Conservation (phyloP, 495 filamentous ascomycete species). For the Usnea hakonensis region DNA sequence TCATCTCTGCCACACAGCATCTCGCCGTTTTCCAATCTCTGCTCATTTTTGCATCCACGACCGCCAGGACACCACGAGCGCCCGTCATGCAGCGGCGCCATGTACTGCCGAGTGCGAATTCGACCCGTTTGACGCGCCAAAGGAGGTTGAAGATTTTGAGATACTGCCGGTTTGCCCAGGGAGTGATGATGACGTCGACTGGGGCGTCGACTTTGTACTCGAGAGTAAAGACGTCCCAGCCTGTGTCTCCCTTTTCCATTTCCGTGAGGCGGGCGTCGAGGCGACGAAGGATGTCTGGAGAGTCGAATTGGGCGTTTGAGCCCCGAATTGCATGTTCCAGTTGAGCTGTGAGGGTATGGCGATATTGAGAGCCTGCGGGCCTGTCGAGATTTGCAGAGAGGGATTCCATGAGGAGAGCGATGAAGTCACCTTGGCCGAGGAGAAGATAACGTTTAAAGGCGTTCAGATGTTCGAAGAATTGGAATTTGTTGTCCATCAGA, state of each 20-base stretch:
- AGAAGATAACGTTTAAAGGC: slow-evolving; percentile 94
- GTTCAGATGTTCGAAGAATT: slow-evolving; percentile 82
- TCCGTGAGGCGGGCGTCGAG: slow-evolving; percentile 96
- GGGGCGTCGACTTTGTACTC: slow-evolving; percentile 98
- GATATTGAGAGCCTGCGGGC: slow-evolving; percentile 89
- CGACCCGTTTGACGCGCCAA: slow-evolving; percentile 96
- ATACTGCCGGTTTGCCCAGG: slow-evolving; percentile 90
- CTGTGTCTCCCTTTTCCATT: slow-evolving; percentile 90
- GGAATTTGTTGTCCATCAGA: slow-evolving; percentile 90
- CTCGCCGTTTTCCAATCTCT: slow-evolving; percentile 84
- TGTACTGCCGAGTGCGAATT: slow-evolving; percentile 81
- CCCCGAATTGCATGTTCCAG: slow-evolving; percentile 95
- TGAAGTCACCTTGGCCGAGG: slow-evolving; percentile 94
- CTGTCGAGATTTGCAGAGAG: slow-evolving; percentile 86
- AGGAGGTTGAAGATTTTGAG: slow-evolving; percentile 99
- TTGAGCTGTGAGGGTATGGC: slow-evolving; percentile 93
- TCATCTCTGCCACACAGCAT: slow-evolving; percentile 90
- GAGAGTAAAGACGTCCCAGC: slow-evolving; percentile 98
- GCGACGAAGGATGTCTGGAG: slow-evolving; percentile 81
- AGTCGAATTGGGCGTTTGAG: slow-evolving; percentile 94
- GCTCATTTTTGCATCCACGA: slow-evolving; percentile 65
- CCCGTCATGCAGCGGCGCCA: slow-evolving; percentile 98
- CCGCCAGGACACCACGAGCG: slow-evolving; percentile 80
- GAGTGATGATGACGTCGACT: slow-evolving; percentile 93
- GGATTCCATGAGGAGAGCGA: slow-evolving; percentile 94